Evolutionary conservation across 371 early-diverging fungal genomes (phyloP).

Genomic region (Mortierella sp.): DNA sequence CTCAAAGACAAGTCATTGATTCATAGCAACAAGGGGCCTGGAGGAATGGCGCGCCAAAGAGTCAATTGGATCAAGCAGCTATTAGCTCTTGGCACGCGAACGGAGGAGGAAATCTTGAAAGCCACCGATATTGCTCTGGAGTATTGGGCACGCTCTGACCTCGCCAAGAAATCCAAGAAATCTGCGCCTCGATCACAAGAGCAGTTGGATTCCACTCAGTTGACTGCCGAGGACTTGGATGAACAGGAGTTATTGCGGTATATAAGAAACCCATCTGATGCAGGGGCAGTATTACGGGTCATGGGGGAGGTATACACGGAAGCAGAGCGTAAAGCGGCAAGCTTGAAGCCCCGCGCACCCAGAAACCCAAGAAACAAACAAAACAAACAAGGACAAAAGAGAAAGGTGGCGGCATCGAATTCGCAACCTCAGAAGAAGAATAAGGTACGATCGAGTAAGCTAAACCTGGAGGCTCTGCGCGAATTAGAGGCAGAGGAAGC

Average conservation of each 20-base stretch:
- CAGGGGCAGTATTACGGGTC: slow-evolving; percentile 1
- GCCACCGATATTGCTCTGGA: slow-evolving; percentile 13
- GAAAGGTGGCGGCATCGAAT: background rate
- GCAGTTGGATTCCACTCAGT: slow-evolving; percentile 19
- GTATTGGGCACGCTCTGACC: slow-evolving; percentile 19
- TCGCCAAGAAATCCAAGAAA: background rate
- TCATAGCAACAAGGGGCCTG: background rate
- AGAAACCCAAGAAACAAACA: background rate
- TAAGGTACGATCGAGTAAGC: slow-evolving; percentile 13
- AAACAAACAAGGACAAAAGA: background rate
- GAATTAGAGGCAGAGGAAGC: slow-evolving; percentile 1
- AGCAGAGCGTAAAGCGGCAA: background rate
- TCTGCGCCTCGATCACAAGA: background rate
- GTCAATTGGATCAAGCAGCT: slow-evolving; percentile 10
- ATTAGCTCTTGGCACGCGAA: slow-evolving; percentile 15
- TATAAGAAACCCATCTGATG: slow-evolving; percentile 15
- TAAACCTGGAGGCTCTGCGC: slow-evolving; percentile 17
- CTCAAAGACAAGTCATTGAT: background rate
- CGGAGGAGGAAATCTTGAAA: slow-evolving; percentile 29
- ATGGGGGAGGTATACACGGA: slow-evolving; percentile 8
- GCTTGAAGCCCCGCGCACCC: background rate
- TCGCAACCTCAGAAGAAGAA: background rate
- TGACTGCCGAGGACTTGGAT: slow-evolving; percentile 24
- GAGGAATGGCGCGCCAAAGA: background rate
- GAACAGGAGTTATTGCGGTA: slow-evolving; percentile 21